Base-by-base conservation (phyloP, 768 basidiomycete genomes). In the Multifurca ochricompacta region DNA sequence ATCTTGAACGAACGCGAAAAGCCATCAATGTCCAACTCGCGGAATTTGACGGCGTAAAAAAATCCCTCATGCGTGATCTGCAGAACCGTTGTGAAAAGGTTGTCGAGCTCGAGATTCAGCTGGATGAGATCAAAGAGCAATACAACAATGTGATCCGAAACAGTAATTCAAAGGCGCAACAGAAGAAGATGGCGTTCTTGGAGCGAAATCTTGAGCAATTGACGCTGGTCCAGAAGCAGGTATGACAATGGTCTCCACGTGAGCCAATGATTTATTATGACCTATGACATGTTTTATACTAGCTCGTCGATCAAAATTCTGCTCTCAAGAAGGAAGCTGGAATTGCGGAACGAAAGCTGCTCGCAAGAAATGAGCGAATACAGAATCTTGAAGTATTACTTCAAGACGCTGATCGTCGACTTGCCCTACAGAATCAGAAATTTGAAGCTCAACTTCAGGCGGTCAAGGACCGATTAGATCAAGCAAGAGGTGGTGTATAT, bases 71-170 rank as follows among this genome's bases (percentile, higher is more conserved):
- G 90, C 86, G 92, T 34, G 96, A 99, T 75, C 72, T 99, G 63
- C 95, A 97, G 74, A 97, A 99, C 70, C 93, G 96, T 27, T 99
- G 96, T 69, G 96, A 99, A 77, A 98, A 98, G 85, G 96, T 99
- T 37, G 95, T 99, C 48, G 96, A 98, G 71, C 83, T 99, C 27
- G 96, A 99, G 70, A 98, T 99, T 60, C 94, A 97, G 68, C 75
- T 99, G 31, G 96, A 98, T 65, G 96, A 99, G 68, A 92, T 96
- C 69, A 91, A 90, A 69, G 96, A 99, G 71, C 94, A 98, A 67
- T 99, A 99, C 72, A 95, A 93, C 74, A 95, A 94, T 67, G 91
- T 98, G 55, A 93, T 96, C 64, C 87, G 91, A 59, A 96, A 96
- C 68, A 94, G 92, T 73, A 98, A 98, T 70, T 93, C 87, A 70